Evolutionary conservation across 2,329 filamentous ascomycete species (phyloP), one percentile per base, ranked within the genome.

Genomic region (Pestalotiopsis fici): DNA sequence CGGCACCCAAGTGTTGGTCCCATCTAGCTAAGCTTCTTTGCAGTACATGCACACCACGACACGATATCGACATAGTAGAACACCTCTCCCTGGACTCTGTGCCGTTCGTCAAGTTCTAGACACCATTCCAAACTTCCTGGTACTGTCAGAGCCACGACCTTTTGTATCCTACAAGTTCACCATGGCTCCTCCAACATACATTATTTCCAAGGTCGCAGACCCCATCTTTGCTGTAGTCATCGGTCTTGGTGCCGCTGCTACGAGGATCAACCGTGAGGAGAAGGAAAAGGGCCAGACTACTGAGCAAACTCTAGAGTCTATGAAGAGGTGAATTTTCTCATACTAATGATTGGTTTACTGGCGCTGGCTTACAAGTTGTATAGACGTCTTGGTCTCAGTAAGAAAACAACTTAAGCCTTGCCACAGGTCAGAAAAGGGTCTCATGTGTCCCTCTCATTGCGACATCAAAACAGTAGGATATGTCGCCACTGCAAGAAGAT

Each of bases 181-280:
- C 61, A 89, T 88, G 87, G 77, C 86, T 69, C 78, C 83, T 25
- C 85, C 86, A 4, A 83, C 85, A 2, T 89, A 88, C 74, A 88
- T 90, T 69, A 88, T 90, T 66, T 88, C 87, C n/a, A 81, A 83
- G 72, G 81, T 83, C 7, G 86, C 83, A 21, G 87, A 90, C 70
- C 87, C 87, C 21, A 83, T 90, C 43, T 90, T 90, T 65, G 87
- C 86, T 50, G 72, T 89, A 15, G 74, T 84, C 66, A 88, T 89
- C 65, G 87, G 87, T 21, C 71, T 88, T 31, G 82, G 83, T 27
- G 87, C 87, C 1, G 86, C 87, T 28, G 84, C 79, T 11, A 84
- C 83, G 56, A 83, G 87, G 69, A 88, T 90, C 79, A 88, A 85
- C 70, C 86, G 87, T 47, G 87, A 90, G 72, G 86, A 87, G 71